Evolutionary conservation across 176 grass and related monocot species (phyloP), one percentile per base, ranked within the genome.

Genomic region (Secale cereale): DNA sequence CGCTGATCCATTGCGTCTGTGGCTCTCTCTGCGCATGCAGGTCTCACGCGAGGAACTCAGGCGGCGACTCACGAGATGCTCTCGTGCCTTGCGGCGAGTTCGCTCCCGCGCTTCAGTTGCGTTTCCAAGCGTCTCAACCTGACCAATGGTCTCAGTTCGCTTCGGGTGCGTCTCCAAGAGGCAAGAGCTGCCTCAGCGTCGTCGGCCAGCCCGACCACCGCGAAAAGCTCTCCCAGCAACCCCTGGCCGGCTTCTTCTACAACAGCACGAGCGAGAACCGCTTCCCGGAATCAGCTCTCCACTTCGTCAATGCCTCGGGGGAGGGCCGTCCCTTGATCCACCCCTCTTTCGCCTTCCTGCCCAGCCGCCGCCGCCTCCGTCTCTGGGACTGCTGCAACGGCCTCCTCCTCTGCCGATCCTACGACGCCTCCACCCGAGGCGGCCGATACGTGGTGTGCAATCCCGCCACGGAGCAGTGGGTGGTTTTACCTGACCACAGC

Each of bases 321-420:
- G 22, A 30, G 0, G 79, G 79, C 12, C 41, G 3, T 0, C 52
- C 81, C 4, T 57, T 73, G 3, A n/a, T 83, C 41, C 0, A 14
- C 29, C 59, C 72, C 19, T 41, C 27, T 20, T 56, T 86, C 3
- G 6, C 76, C 10, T 86, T 86, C 84, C 65, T 80, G 8, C 77
- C 85, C 37, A 23, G 40, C 13, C 37, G 1, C 37, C 36, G 37
- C 2, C 69, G n/a, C 36, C 69, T 71, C 22, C 11, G 7, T 8
- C 36, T 71, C 12, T 36, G 39, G 10, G 37, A 71, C 22, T 43
- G 5, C 6, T 43, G 69, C 69, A 25, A 26, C 22, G 37, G 37
- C 37, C 69, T 71, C 37, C 3, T 71, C 35, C 67, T 70, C 33
- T 70, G 20, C 67, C 67, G 35, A 10, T 70, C 4, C 4, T 45